Evolutionary conservation across 345 rosid species (phyloP), one percentile per base, ranked within the genome.

Genomic region (Lepidium didymum): DNA sequence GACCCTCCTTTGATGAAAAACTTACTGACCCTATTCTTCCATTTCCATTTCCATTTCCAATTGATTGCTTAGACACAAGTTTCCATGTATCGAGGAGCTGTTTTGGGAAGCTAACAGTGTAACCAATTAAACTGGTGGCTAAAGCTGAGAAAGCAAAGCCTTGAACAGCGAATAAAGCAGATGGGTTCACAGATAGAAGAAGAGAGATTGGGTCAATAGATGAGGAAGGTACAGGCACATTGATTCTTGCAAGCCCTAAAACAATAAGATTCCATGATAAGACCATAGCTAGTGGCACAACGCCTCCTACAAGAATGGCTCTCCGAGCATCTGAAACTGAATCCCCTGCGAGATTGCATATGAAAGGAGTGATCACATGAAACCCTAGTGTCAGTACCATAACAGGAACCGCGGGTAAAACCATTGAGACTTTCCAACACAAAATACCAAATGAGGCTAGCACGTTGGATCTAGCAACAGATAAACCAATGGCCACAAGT

Each of bases 351-450:
- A 92, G 71, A 65, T 85, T 92, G 61, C 96, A 89, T 73, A 87
- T 82, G 71, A 89, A 92, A 68, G 95, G 95, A 66, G 95, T 92
- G 56, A 92, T 86, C 36, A 92, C 96, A 80, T 92, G 96, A 77
- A 89, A 92, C 35, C 96, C 98, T 46, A 92, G 79, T 15, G 96
- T 87, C 64, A 92, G 85, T 18, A 92, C 96, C 54, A 85, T 82
- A 11, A 89, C 91, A 62, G 96, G 96, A 65, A 89, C 84, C 11
- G 92, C 91, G 14, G 91, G 96, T 79, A 86, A 84, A 77, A 85
- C 81, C 7, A 82, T 61, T 3, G 93, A 81, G 9, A 84, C 11
- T 27, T 67, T 76, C 96, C 96, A 86, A 6, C 90, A 86, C 45
- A 87, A 81, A 16, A 63, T 77, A 58, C 81, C 75, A 71, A 88